Percentiles rank a stretch among this genome's conserved stretches.
phyloP scores from a whole-genome alignment of 805 yeast genomes.

The Ogataea siamensis region DNA sequence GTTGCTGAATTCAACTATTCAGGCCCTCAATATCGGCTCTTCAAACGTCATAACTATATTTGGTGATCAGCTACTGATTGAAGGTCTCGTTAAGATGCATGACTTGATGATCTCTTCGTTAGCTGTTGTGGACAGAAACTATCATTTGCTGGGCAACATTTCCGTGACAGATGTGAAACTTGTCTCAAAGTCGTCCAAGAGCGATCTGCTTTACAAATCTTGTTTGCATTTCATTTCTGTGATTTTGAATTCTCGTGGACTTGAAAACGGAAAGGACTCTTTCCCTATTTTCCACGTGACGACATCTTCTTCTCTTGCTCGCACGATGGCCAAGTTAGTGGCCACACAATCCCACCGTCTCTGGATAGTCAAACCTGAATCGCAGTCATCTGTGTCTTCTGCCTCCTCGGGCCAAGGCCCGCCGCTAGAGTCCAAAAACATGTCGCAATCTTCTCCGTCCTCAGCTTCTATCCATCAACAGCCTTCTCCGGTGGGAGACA shows the following conservation, averaged over 20 bases:
- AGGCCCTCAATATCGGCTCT: constrained; percentile 73
- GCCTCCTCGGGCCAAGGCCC: constrained; percentile 19
- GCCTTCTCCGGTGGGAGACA: constrained; percentile 20
- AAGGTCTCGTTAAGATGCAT: constrained; percentile 85
- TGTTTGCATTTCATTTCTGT: constrained; percentile 87
- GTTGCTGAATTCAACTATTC: constrained; percentile 63
- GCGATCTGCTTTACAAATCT: constrained; percentile 74
- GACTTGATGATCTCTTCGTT: constrained; percentile 79
- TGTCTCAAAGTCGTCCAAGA: constrained; percentile 83
- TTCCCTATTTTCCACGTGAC: constrained; percentile 96
- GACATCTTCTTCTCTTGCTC: constrained; percentile 70
- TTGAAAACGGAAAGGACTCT: constrained; percentile 92
- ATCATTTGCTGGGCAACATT: constrained; percentile 82
- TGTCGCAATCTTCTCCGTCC: constrained; percentile 15
- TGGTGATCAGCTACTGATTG: constrained; percentile 85
- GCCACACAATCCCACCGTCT: constrained; percentile 92
- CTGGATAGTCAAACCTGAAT: constrained; percentile 70
- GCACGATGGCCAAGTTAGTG: constrained; percentile 90
- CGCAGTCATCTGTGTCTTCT: constrained; percentile 13
- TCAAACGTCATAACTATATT: constrained; percentile 71
- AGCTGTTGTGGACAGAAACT: constrained; percentile 83
- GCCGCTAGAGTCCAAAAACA: constrained; percentile 16
- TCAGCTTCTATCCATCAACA: constrained; percentile 19
- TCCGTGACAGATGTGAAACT: constrained; percentile 92
- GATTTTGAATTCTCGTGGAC: constrained; percentile 82